Base-by-base conservation (phyloP, 257 asterid species). In the Nicotiana noctiflora region DNA sequence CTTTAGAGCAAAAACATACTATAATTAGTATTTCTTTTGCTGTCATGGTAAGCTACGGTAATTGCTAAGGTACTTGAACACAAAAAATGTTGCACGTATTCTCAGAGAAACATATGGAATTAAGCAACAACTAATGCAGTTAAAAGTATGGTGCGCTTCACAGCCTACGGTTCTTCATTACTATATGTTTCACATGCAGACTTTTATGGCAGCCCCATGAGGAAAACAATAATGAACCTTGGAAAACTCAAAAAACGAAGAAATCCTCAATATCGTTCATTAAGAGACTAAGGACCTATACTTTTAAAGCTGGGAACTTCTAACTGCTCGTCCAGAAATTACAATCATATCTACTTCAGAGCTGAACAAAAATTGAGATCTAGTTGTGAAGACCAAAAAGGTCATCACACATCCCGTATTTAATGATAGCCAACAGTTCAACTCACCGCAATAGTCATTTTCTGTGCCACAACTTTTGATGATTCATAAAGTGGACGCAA, bases 401-500 rank as follows among this genome's bases (percentile, higher is more conserved):
- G 32, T 60, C 21, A 32, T 13, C n/a, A 23, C 6, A 60, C 8
- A 67, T 34, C 12, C 10, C n/a, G 18, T 68, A 37, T 5, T 37
- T 18, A 72, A 44, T 46, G 19, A 40, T 5, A 74, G 49, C 6
- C 9, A 49, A 49, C 23, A 10, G 25, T 27, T 31, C 25, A 53
- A 80, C 99, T 88, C 82, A 96, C 99, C 56, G 98, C 93, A 86
- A 93, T 90, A 11, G 98, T 94, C 86, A 89, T 92, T 83, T 89
- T 94, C 89, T 94, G 98, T 4, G 97, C 99, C 44, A 96, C 84
- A 59, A 94, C 88, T 86, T 91, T 90, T 1, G 99, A 91, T 15
- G 99, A 96, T 88, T 94, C 98, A 60, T 96, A 96, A 25, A 94
- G 98, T 40, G 99, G 99, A 15, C 98, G 91, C 31, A 96, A 84